Evolutionary conservation across 75 land plant genomes (phyloP).

Genomic region (Selaginella moellendorffii): DNA sequence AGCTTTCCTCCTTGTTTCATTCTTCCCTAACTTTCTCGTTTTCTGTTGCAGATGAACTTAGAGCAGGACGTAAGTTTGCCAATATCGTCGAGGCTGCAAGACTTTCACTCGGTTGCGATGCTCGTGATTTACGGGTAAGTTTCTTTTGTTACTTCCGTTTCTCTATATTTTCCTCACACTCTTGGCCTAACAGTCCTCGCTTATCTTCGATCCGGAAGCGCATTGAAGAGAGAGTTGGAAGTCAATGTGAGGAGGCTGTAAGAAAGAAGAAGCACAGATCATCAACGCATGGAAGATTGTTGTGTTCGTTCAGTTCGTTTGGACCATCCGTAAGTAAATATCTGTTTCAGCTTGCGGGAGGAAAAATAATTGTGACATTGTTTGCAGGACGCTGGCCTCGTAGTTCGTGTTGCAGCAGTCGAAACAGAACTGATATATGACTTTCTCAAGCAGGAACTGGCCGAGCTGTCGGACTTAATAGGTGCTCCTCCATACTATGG

Average conservation of each 20-base stretch:
- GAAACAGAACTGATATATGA: conserved; percentile 64
- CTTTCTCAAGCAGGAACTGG: conserved; percentile 49
- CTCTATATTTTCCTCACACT: no score
- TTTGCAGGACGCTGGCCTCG: conserved; percentile 59
- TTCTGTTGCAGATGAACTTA: conserved; percentile 46
- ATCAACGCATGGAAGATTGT: not conserved
- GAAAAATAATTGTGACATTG: not conserved
- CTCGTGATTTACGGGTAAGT: conserved; percentile 61
- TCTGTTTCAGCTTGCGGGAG: not conserved
- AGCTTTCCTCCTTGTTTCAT: not conserved
- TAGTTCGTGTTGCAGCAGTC: conserved; percentile 51
- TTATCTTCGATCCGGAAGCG: not conserved
- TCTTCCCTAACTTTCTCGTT: not conserved
- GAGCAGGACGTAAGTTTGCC: conserved; percentile 34
- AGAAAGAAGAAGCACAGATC: not conserved
- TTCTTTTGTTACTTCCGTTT: no score
- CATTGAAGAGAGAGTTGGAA: not conserved
- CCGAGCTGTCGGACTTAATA: conserved; percentile 32
- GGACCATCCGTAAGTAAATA: not conserved
- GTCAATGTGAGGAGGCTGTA: not conserved
- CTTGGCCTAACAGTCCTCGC: no score
- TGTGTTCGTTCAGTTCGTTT: not conserved
- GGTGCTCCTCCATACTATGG: conserved; percentile 57
- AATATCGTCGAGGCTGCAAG: conserved; percentile 53
- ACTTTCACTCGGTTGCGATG: conserved; percentile 74